Conservation (phyloP, 495 filamentous ascomycete species). For the Lophiotrema nucula region DNA sequence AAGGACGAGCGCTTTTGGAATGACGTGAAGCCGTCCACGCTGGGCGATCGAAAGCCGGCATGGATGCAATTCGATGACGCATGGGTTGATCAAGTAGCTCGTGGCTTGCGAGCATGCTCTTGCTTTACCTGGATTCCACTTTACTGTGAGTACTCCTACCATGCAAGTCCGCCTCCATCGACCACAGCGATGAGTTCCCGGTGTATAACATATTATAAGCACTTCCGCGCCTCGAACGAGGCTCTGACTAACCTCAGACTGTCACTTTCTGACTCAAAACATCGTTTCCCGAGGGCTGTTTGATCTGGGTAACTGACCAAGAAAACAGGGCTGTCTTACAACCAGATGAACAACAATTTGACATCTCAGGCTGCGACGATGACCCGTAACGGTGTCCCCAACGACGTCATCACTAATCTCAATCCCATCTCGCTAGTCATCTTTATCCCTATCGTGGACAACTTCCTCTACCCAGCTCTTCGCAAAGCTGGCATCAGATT, state of each 20-base stretch:
- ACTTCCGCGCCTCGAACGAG: too few species aligned
- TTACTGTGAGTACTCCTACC: constrained; percentile 45
- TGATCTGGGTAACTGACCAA: constrained; percentile 1
- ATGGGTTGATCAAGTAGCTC: constrained; percentile 69
- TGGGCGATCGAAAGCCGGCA: constrained; percentile 41
- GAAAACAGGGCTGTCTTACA: constrained; percentile 43
- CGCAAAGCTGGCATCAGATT: constrained; percentile 63
- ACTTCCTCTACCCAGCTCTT: constrained; percentile 65
- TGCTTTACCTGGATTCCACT: constrained; percentile 69
- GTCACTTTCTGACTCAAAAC: too few species aligned
- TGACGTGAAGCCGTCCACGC: constrained; percentile 56
- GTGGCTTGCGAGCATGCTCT: constrained; percentile 67
- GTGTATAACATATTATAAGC: too few species aligned
- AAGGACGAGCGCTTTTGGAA: constrained; percentile 62
- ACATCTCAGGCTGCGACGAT: constrained; percentile 74
- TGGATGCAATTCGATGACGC: constrained; percentile 62
- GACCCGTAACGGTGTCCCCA: constrained; percentile 68
- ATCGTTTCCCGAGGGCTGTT: too few species aligned
- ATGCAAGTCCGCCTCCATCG: background rate
- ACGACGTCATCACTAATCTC: constrained; percentile 78
- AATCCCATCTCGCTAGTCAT: constrained; percentile 76
- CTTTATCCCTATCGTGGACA: constrained; percentile 73
- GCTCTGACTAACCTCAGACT: too few species aligned
- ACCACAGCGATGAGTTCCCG: too few species aligned
- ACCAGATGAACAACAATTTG: constrained; percentile 63